phyloP scores from a whole-genome alignment of 345 rosid species.

The Eucalyptus erythrocorys region DNA sequence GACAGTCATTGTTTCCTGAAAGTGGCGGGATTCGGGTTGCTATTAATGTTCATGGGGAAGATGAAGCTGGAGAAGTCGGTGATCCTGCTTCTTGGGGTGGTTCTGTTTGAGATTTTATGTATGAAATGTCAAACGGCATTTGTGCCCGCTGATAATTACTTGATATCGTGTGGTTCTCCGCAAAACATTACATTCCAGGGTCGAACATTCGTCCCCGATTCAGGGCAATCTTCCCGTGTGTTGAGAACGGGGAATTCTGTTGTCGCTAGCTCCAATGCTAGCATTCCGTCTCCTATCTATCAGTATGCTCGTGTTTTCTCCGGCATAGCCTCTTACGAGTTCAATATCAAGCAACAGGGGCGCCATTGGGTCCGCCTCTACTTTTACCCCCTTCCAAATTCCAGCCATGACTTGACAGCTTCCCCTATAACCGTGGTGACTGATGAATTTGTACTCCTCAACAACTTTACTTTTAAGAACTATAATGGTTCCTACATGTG shows the following conservation, averaged over 20 bases:
- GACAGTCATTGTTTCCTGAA: not conserved
- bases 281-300: conserved; percentile 45
- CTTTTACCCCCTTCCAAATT: conserved; percentile 51
- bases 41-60: conserved; percentile 15
- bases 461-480: conserved; percentile 69
- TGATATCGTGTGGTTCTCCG: conserved; percentile 79
- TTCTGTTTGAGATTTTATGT: conserved; percentile 27
- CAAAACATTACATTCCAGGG: conserved; percentile 58
- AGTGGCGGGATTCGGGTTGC: not conserved
- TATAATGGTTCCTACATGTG: conserved; percentile 45
- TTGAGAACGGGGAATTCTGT: conserved; percentile 42
- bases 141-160: conserved; percentile 65
- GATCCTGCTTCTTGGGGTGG: conserved; percentile 9
- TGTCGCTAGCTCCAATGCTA: conserved; percentile 35
- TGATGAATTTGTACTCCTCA: conserved; percentile 78
- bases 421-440: conserved; percentile 56
- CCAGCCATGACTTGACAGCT: conserved; percentile 42
- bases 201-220: conserved; percentile 74
- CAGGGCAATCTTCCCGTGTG: conserved; percentile 35
- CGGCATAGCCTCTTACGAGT: conserved; percentile 54
- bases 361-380: conserved; percentile 99
- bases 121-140: conserved; percentile 30
- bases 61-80: conserved; percentile 27
- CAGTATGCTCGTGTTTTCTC: conserved; percentile 79
- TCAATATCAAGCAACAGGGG: conserved; percentile 52